Evolutionary conservation across 768 basidiomycete species (phyloP), one percentile per base, ranked within the genome.

Genomic region (Cyclocybe cylindracea): DNA sequence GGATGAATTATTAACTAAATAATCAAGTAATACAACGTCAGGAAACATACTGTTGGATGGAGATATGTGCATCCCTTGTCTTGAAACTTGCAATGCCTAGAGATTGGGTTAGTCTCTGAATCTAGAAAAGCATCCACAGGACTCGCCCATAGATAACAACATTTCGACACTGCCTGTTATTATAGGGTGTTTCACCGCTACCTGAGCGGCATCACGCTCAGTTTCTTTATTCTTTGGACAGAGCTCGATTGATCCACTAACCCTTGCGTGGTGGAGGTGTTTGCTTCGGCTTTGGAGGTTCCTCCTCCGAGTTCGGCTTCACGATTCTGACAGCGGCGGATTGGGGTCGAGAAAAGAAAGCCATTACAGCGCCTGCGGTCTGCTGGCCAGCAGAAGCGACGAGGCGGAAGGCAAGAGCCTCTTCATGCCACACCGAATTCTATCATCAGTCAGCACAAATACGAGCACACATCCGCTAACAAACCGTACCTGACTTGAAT

Each of bases 121-220:
- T 24, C n/a, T 24, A 34, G 16, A 46, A 10, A 16, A 18, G 10
- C 14, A 14, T 44, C 54, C 33, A 8, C 4, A 35, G 16, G 16
- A 57, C 68, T 57, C 71, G 94, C 93, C 94, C 94, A 65, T 94
- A 89, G 56, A 96, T 94, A 67, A 89, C 74, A 46, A 94, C 84
- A 75, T 97, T 96, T 64, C 90, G 85, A 71, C 94, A 97, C 62
- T 94, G 88, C 47, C 87, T 82, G 5, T 24, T 24, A 24, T 66
- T 86, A 85, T 10, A 80, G 77, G 41, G 82, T 76, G 71, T 90
- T 87, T 89, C 46, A 4, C 32, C 5, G 7, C 36, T 13, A n/a
- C 19, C 16, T 46, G 19, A 35, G 16, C 10, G 33, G n/a, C 8
- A 14, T 31, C 18, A 35, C 33, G 9, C 36, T n/a, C 36, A 37